Evolutionary conservation across 2,329 filamentous ascomycete genomes (phyloP).

Genomic region (Hortaea werneckii): DNA sequence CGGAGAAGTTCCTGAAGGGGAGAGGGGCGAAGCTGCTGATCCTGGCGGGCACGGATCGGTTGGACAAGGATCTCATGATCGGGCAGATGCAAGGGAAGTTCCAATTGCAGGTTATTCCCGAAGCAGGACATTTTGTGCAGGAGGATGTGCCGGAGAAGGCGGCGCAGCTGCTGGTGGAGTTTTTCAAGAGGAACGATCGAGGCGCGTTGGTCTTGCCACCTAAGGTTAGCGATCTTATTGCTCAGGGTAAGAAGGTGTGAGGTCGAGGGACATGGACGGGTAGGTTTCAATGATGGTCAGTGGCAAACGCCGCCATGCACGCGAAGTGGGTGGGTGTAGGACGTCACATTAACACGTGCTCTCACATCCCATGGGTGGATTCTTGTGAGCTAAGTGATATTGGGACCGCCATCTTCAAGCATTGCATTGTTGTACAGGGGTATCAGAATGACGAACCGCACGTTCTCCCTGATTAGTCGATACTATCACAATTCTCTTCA

Average conservation of each 20-base stretch:
- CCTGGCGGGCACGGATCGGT: conserved; percentile 76
- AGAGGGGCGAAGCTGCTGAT: conserved; percentile 76
- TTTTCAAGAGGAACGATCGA: conserved; percentile 83
- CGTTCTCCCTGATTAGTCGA: no score
- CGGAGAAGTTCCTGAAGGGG: conserved; percentile 73
- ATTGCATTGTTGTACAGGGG: no score
- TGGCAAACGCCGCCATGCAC: no score
- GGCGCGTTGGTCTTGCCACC: conserved; percentile 76
- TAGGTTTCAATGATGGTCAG: no score
- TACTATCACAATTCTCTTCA: no score
- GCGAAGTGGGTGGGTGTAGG: no score
- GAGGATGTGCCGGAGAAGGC: conserved; percentile 90
- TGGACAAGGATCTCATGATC: conserved; percentile 88
- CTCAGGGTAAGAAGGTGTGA: conserved; percentile 41
- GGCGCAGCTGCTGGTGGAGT: conserved; percentile 75
- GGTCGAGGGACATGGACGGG: neutral
- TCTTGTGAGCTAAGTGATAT: no score
- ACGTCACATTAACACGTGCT: no score
- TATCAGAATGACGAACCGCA: no score
- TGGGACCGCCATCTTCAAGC: no score
- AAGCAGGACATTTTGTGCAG: conserved; percentile 93
- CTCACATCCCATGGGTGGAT: no score
- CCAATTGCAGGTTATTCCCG: conserved; percentile 84
- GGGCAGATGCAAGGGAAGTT: conserved; percentile 99
- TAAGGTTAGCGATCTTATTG: conserved; percentile 56